Evolutionary conservation across 208 protist genomes (phyloP), one percentile per base, ranked within the genome.

Genomic region (Herpetomonas samuelpessoai): DNA sequence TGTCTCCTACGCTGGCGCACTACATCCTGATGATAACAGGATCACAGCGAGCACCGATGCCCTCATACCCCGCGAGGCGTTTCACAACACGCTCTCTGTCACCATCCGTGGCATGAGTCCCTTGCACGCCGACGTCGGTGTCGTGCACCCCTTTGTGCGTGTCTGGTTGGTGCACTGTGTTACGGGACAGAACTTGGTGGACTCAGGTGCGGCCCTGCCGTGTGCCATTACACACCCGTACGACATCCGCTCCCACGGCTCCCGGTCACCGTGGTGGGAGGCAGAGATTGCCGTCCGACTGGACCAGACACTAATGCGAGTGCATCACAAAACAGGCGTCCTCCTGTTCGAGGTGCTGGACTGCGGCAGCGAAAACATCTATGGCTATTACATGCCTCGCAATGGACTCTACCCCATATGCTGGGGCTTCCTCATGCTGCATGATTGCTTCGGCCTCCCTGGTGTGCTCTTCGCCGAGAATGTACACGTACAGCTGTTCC

Each of bases 301-400:
- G 7, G 71, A 77, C 35, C 2, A 16, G 2, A 58, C 68, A 16
- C 24, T 26, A 14, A 22, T 81, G 18, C 28, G 51, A 26, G 45
- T 39, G 10, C 58, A 54, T 3, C 51, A 53, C 0, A 57, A 61
- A 21, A 58, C 78, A 7, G 65, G 76, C 2, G 51, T 93, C 31
- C 51, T 96, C 25, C 74, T 96, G 29, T 71, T 96, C 16, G 89
- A 96, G 58, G 74, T 96, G 58, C 74, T 92, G 3, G 89, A 96
- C 65, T 70, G 61, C 21, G 82, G 81, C 57, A 76, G 59, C 27
- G 82, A 88, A 51, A 79, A 62, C 18, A 79, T 96, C 46, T 68
- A 87, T 19, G 83, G 84, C 28, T 76, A 79, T 55, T 79, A 68
- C 28, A 35, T 81, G 27, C 46, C 71, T 1, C 69, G 79, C 39